Percentiles rank a stretch among this genome's conserved stretches.
phyloP scores from a whole-genome alignment of 441 rosid species.

The California macrophylla region DNA sequence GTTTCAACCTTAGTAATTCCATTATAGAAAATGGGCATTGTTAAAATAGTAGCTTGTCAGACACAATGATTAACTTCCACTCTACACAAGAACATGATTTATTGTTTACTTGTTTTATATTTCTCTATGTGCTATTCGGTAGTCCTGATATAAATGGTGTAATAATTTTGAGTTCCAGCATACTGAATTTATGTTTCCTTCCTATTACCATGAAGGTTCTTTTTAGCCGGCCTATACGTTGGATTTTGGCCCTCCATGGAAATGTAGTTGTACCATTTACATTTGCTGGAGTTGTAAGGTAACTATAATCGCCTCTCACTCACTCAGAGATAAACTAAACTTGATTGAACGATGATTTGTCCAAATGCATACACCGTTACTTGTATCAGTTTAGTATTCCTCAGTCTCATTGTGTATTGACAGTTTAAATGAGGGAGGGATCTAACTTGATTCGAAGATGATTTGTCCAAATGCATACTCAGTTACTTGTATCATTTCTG shows the following conservation, averaged over 20 bases:
- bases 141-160: not conserved
- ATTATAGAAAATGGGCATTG: not conserved
- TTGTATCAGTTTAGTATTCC: too few species aligned
- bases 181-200: not conserved
- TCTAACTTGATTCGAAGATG: too few species aligned
- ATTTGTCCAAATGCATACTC: too few species aligned
- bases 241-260: constrained; percentile 94
- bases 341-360: not conserved
- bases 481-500: too few species aligned
- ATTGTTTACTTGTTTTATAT: not conserved
- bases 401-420: too few species aligned
- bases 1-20: not conserved
- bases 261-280: constrained; percentile 66
- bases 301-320: constrained; percentile 19
- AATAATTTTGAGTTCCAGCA: not conserved
- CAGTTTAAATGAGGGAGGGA: too few species aligned
- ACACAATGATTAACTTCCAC: not conserved
- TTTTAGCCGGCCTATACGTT: constrained; percentile 91
- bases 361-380: not conserved
- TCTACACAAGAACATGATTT: not conserved
- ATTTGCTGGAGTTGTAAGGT: constrained; percentile 85
- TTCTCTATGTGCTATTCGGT: not conserved
- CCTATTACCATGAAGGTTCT: constrained; percentile 37
- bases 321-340: not conserved
- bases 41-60: not conserved